These are phyloP conservation scores for Yarrowia galli DNA, from an alignment of 1,139 yeast species.

Conservation along the genomic window DNA sequence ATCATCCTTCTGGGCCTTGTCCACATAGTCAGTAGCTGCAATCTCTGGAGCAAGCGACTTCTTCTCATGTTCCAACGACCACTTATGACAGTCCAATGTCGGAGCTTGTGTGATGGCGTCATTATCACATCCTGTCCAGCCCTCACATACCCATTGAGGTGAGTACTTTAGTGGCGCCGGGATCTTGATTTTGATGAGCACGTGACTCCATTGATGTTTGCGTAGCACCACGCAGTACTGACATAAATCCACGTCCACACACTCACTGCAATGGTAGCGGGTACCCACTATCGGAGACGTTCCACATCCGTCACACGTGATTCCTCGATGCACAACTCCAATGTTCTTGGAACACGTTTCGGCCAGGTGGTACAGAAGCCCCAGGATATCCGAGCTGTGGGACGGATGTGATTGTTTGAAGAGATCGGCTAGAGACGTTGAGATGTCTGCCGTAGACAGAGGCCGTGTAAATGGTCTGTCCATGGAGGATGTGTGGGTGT, in stretches of 20 bases:
- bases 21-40: too few relatives aligned
- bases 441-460: slow-evolving; percentile 24
- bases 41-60: too few relatives aligned
- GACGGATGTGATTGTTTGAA: slow-evolving; percentile 23
- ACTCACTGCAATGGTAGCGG: slow-evolving; percentile 25
- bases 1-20: too few relatives aligned
- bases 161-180: slow-evolving; percentile 27
- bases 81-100: too few relatives aligned
- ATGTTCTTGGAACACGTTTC: slow-evolving; percentile 29
- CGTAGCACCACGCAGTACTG: slow-evolving; percentile 22
- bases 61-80: too few relatives aligned
- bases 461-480: slow-evolving; percentile 20
- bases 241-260: slow-evolving; percentile 39
- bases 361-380: slow-evolving; percentile 30
- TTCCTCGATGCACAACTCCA: slow-evolving; percentile 27
- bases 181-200: slow-evolving; percentile 29
- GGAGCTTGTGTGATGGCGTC: background rate
- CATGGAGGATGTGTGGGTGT: background rate
- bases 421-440: slow-evolving; percentile 1
- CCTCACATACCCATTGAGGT: slow-evolving; percentile 32
- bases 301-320: slow-evolving; percentile 38
- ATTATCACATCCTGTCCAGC: slow-evolving; percentile 24
- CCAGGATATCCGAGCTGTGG: slow-evolving; percentile 19
- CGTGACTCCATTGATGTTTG: slow-evolving; percentile 32
- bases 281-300: slow-evolving; percentile 21